Conservation (phyloP, 257 asterid genomes). For the Capsicum chinense region DNA sequence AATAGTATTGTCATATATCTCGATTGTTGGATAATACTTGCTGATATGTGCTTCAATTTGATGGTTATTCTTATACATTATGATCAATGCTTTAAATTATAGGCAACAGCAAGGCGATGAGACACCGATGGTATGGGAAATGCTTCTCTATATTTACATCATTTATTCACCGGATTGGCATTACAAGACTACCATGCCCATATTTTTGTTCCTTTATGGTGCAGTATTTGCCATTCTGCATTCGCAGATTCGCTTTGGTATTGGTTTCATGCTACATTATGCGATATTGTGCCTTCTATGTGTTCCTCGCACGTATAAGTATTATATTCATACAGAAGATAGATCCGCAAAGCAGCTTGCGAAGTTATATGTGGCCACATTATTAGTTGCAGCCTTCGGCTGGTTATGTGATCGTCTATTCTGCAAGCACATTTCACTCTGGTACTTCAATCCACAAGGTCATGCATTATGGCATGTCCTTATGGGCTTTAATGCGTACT, state of each 20-base stretch:
- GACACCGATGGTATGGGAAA: conserved; percentile 99
- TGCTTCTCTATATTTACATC: conserved; percentile 92
- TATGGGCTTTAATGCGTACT: conserved; percentile 92
- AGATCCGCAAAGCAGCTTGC: conserved; percentile 76
- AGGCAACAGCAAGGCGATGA: conserved; percentile 97
- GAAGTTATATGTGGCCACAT: conserved; percentile 65
- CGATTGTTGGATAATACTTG: background rate
- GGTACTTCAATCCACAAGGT: conserved; percentile 86
- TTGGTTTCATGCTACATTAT: conserved; percentile 77
- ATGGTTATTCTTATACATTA: background rate
- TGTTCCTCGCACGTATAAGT: conserved; percentile 90
- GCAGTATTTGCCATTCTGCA: conserved; percentile 78
- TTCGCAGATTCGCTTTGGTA: conserved; percentile 64
- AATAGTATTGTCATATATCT: background rate
- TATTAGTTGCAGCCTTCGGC: conserved; percentile 57
- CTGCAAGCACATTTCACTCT: conserved; percentile 56
- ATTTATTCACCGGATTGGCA: conserved; percentile 99
- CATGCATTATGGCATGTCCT: conserved; percentile 88
- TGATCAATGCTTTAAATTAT: conserved; percentile 35
- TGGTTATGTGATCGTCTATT: conserved; percentile 78
- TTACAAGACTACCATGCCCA: conserved; percentile 92
- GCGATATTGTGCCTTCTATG: conserved; percentile 91
- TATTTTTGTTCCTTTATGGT: conserved; percentile 85
- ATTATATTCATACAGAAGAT: conserved; percentile 82
- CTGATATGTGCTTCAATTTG: background rate